Evolutionary conservation across 1,139 yeast species (phyloP).

Genomic region (Sugiyamaella novakii): DNA sequence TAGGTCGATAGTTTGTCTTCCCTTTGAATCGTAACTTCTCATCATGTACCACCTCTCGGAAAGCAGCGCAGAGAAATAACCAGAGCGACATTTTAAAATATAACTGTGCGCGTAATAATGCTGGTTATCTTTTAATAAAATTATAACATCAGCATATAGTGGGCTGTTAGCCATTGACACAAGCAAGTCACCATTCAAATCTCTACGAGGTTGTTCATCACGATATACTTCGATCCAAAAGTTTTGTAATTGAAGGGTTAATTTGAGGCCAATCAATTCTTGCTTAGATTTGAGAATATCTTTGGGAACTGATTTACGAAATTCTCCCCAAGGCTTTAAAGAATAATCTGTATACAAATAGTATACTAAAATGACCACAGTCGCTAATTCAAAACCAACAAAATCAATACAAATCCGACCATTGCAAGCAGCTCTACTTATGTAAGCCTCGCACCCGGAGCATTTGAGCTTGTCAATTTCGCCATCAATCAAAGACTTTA

Average conservation of each 20-base stretch:
- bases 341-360: constrained; percentile 52
- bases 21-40: constrained; percentile 25
- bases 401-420: constrained; percentile 22
- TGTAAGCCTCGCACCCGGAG: constrained; percentile 3
- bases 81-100: constrained; percentile 58
- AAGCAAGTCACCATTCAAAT: constrained; percentile 28
- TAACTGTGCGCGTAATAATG: constrained; percentile 50
- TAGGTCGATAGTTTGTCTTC: constrained; percentile 45
- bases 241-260: constrained; percentile 27
- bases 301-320: constrained; percentile 28
- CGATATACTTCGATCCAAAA: constrained; percentile 31
- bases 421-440: not conserved
- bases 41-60: constrained; percentile 56
- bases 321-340: constrained; percentile 47
- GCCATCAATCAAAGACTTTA: constrained; percentile 1
- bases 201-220: constrained; percentile 24
- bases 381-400: constrained; percentile 33
- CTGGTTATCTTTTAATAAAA: constrained; percentile 49
- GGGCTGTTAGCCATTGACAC: constrained; percentile 21
- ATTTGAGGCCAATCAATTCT: constrained; percentile 31
- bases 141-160: constrained; percentile 37
- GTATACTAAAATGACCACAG: constrained; percentile 46
- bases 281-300: constrained; percentile 34
- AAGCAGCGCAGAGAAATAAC: constrained; percentile 63
- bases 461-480: not conserved